Base-by-base conservation (phyloP, 148 eudicot genomes). In the Amaranthus cruentus region DNA sequence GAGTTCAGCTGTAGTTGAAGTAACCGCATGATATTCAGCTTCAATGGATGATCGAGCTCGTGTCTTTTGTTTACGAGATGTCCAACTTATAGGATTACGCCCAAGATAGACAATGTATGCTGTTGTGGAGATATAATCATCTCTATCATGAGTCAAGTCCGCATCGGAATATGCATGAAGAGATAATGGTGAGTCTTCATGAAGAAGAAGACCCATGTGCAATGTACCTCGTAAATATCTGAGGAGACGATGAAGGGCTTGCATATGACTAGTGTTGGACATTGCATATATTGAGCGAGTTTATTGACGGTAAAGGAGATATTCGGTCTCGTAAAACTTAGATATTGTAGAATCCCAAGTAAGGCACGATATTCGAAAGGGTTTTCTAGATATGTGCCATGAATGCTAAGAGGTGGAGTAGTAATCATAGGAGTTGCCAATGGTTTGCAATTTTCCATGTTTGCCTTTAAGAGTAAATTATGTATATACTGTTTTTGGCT, bases 271-370 rank as follows among this genome's bases (percentile, higher is more conserved):
- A 10, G 52, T 55, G 62, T 55, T 10, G 73, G 63, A 1, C 62
- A 3, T 13, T 55, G 63, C 73, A 70, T 70, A 44, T 70, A 70
- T 43, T 70, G 63, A 43, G 73, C 62, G 3, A 70, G 6, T 44
- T 70, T 70, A 13, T 70, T 70, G 2, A 70, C 63, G 0, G 73
- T n/a, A 55, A 70, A 70, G 4, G 73, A 62, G 6, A 70, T 15
- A 56, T 70, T 51, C 0, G 73, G 62, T 0, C 73, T 11, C 6
- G 73, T 70, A 14, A 70, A 51, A 57, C 63, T 14, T 3, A 69
- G 6, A 12, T 69, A 69, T 69, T 69, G 72, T 0, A 69, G 61
- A 9, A 15, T 54, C 3, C 72, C 73, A 55, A 70, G 14, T 6
- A 56, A 11, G 3, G 38, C 13, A 12, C 73, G 73, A 70, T 55